Evolutionary conservation across 1,284 basidiomycete species (phyloP).

Genomic region (Taiwanofungus camphoratus): DNA sequence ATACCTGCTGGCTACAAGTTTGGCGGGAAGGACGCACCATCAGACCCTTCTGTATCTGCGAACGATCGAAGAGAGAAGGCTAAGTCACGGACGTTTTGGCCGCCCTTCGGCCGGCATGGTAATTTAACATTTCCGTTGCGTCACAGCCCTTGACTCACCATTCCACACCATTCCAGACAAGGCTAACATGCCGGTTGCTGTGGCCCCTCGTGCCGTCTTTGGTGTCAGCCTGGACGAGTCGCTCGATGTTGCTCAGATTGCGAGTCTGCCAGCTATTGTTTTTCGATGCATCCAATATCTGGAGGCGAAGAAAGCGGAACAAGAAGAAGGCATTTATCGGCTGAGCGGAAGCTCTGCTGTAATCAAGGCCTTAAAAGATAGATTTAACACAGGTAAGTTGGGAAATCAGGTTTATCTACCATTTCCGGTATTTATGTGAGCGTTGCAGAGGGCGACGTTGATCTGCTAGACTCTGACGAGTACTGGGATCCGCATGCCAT

Average conservation of each 20-base stretch:
- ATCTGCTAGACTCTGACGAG: slow-evolving; percentile 80
- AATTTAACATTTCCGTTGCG: slow-evolving; percentile 14
- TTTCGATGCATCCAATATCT: slow-evolving; percentile 92
- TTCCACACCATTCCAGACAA: slow-evolving; percentile 38
- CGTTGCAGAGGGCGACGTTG: slow-evolving; percentile 80
- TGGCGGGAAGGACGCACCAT: slow-evolving; percentile 56
- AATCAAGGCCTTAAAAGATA: slow-evolving; percentile 90
- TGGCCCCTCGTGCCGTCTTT: slow-evolving; percentile 75
- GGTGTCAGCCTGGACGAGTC: slow-evolving; percentile 86
- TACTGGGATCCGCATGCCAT: slow-evolving; percentile 95
- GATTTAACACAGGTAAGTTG: slow-evolving; percentile 79
- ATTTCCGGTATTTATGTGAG: slow-evolving; percentile 11
- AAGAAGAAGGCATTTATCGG: slow-evolving; percentile 97
- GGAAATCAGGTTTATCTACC: slow-evolving; percentile 4
- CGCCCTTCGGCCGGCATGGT: slow-evolving; percentile 72
- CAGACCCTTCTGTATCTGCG: slow-evolving; percentile 34
- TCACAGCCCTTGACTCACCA: too few species aligned
- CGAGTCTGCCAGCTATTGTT: slow-evolving; percentile 88
- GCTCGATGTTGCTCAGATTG: slow-evolving; percentile 83
- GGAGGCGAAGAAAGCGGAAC: slow-evolving; percentile 86
- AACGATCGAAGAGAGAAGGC: slow-evolving; percentile 80
- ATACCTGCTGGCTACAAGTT: slow-evolving; percentile 90
- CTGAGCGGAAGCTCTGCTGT: slow-evolving; percentile 90
- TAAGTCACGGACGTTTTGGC: slow-evolving; percentile 88
- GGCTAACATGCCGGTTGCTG: slow-evolving; percentile 34